Conservation (phyloP, 106 monocot species). For the Apostasia shenzhenica region DNA sequence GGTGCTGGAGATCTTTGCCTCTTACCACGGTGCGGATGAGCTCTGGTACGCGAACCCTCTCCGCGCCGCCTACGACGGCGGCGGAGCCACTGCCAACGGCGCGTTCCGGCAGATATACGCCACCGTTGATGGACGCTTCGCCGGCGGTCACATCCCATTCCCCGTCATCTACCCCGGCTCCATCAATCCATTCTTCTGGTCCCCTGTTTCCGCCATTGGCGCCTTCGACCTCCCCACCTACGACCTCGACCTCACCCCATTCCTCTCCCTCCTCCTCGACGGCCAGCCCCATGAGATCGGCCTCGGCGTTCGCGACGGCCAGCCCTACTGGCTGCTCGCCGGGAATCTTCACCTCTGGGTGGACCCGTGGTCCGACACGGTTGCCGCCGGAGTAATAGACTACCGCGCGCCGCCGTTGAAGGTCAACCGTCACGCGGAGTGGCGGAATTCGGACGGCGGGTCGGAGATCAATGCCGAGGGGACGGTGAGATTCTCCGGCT, state of each 20-base stretch:
- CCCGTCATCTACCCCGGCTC: conserved; percentile 33
- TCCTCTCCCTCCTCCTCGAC: conserved; percentile 26
- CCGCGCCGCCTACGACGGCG: conserved; percentile 7
- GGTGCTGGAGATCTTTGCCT: conserved; percentile 36
- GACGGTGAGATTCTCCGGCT: conserved; percentile 26
- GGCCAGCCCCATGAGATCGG: conserved; percentile 30
- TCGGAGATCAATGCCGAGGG: conserved; percentile 24
- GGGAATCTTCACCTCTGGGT: conserved; percentile 42
- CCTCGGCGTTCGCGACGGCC: conserved; percentile 19
- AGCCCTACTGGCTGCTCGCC: conserved; percentile 27
- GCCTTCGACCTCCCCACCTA: conserved; percentile 42
- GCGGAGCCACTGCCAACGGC: conserved; percentile 11
- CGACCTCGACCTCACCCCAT: conserved; percentile 44
- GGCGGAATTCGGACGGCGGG: conserved; percentile 19
- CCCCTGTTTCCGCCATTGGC: conserved; percentile 33
- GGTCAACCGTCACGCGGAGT: conserved; percentile 9
- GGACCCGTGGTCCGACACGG: conserved; percentile 22
- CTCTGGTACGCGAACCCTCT: conserved; percentile 38
- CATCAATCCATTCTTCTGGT: conserved; percentile 47
- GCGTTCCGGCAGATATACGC: conserved; percentile 34
- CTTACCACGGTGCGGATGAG: conserved; percentile 35
- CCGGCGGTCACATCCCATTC: conserved; percentile 35
- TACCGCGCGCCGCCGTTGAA: conserved; percentile 18
- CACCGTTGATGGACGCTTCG: conserved; percentile 32
- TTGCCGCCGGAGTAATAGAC: conserved; percentile 11